Conservation (phyloP, 2,329 filamentous ascomycete species). For the Verticillium tricorpus region DNA sequence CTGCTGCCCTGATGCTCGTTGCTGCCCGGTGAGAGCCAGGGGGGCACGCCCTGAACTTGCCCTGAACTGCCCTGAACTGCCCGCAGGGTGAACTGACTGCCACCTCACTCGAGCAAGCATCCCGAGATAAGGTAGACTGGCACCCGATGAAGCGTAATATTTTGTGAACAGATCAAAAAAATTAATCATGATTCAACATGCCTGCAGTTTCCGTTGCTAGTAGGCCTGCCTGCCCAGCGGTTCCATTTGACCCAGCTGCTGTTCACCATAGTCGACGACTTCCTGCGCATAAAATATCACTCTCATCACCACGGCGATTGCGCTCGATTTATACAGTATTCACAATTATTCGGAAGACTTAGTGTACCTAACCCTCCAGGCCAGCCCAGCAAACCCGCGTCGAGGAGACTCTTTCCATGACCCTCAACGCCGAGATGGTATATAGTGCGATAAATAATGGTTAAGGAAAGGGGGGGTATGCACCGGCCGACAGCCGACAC, state of each 20-base stretch:
- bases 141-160: no score
- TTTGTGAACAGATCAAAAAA: no score
- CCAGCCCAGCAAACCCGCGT: not conserved
- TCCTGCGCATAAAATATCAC: not conserved
- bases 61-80: no score
- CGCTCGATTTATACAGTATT: not conserved
- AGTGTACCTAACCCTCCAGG: not conserved
- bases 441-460: conserved; percentile 7
- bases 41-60: no score
- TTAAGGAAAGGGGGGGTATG: not conserved
- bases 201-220: no score
- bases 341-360: not conserved
- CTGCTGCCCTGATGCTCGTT: not conserved
- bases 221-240: no score
- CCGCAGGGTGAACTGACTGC: no score
- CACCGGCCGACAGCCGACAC: not conserved
- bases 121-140: no score
- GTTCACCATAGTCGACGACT: no score
- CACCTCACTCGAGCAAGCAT: no score
- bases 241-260: no score
- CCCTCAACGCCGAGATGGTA: conserved; percentile 15
- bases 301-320: not conserved
- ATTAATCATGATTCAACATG: no score
- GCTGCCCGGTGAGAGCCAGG: not conserved
- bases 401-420: conserved; percentile 4